These are phyloP conservation scores for Pleurotus platypus DNA, from an alignment of 768 basidiomycete genomes.

Conservation along the genomic window DNA sequence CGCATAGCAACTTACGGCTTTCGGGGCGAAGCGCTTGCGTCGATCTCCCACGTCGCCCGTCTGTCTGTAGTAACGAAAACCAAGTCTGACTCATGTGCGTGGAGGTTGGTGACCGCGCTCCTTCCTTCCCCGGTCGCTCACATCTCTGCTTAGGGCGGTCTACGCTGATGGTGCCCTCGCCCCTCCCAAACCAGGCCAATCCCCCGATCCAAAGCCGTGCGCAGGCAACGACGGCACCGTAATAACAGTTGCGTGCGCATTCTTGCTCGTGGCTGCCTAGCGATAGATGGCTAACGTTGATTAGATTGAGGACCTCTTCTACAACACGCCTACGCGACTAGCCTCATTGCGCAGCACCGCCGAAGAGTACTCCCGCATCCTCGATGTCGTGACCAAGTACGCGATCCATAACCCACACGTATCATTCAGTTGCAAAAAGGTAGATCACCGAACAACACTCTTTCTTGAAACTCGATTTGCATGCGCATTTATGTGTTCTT, in stretches of 20 bases:
- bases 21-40: constrained; percentile 94
- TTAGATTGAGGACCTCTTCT: constrained; percentile 94
- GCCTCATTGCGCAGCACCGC: constrained; percentile 79
- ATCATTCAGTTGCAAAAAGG: constrained; percentile 92
- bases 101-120: constrained; percentile 66
- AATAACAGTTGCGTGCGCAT: constrained; percentile 53
- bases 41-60: constrained; percentile 91
- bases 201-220: constrained; percentile 78
- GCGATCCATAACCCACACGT: constrained; percentile 90
- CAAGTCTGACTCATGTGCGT: constrained; percentile 75
- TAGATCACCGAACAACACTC: constrained; percentile 18
- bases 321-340: constrained; percentile 85
- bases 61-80: constrained; percentile 91
- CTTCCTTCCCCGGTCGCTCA: constrained; percentile 1
- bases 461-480: constrained; percentile 9
- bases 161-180: constrained; percentile 79
- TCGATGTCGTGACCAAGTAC: constrained; percentile 91
- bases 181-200: constrained; percentile 66
- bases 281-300: neutral
- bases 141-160: constrained; percentile 52
- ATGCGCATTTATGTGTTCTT: neutral
- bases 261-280: neutral
- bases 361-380: constrained; percentile 88
- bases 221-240: constrained; percentile 95
- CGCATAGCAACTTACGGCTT: constrained; percentile 92